Evolutionary conservation across 345 rosid species (phyloP), one percentile per base, ranked within the genome.

Genomic region (Salix dunnii): DNA sequence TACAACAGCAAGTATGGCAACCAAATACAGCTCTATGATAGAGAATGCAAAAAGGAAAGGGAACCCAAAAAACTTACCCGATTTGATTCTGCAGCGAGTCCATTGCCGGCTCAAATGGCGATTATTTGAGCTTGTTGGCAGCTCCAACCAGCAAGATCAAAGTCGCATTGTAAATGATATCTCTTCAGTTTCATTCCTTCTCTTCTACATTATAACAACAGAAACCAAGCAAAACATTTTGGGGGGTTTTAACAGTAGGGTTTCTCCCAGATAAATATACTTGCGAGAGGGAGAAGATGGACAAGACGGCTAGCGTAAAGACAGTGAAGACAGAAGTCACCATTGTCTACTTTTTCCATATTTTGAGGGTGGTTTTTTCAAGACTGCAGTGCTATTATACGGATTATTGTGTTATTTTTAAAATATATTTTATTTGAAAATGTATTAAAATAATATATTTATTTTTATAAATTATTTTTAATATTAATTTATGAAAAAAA

Each of bases 41-140:
- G 35, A 40, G 49, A 49, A 23, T 12, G 43, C 7, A 27, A 48
- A 63, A 30, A 31, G 23, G 33, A 13, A 30, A 66, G 40, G 0
- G 65, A 53, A 11, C 7, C 25, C 36, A 70, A 27, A 48, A 6
- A 68, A 51, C 73, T 76, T 76, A 17, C 79, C 49, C 66, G 49
- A 43, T 76, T 28, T 42, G 58, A 40, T 70, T 58, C 74, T 76
- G 74, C 25, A 76, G 74, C 28, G 31, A 16, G 27, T 69, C 68
- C 31, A 76, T 69, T 69, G 68, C 68, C 0, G 62, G 28, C 9
- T 23, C 55, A n/a, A 69, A 69, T 18, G 78, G 67, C 31, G 78
- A 76, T 12, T 1, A 17, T 23, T 60, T 31, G 11, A 17, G 51
- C 16, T 73, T 33, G n/a, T 17, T 74, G 64, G 21, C 28, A 27